Evolutionary conservation across 768 basidiomycete genomes (phyloP), one percentile per base, ranked within the genome.

Genomic region (Xerocomus spinulosus): DNA sequence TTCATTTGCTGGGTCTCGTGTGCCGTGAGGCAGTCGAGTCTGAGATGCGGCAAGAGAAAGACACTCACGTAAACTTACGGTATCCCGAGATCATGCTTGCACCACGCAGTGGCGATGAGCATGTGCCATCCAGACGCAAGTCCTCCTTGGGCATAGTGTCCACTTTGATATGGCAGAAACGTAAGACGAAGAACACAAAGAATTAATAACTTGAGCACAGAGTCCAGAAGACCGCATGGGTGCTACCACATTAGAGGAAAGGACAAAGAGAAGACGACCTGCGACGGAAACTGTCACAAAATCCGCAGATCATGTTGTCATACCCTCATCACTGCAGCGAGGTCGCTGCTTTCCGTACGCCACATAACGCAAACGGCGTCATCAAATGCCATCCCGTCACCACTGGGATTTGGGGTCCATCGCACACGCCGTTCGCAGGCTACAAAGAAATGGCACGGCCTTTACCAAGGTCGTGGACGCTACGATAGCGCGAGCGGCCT

Each of bases 361-460:
- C 64, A 66, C 63, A 61, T 52, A 55, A 49, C 60, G 53, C 55
- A 56, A 44, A 54, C 62, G 60, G 57, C 57, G 57, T 58, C 64
- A 66, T 66, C 55, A 59, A 59, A 50, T 39, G 18, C 34, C 51
- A 42, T 41, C 44, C 51, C 59, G 54, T 58, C 52, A 45, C 44
- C 52, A 54, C 49, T 44, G 45, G 35, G 56, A 40, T 51, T 53
- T 38, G 24, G 64, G 68, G 57, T 58, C 43, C 56, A 13, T 28
- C 21, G 33, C 52, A 64, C 66, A 66, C 49, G 66, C 61, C 52
- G 50, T 51, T 46, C 40, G 53, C 55, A 55, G 63, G 61, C 77
- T 78, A 90, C 80, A 90, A 79, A 53, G 89, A 92, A 60, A 91
- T 87, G 50, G 90, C 87, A 54, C 89, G 83, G 50, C 87, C 85